Base-by-base conservation (phyloP, 495 filamentous ascomycete genomes). In the Cercophora newfieldiana region DNA sequence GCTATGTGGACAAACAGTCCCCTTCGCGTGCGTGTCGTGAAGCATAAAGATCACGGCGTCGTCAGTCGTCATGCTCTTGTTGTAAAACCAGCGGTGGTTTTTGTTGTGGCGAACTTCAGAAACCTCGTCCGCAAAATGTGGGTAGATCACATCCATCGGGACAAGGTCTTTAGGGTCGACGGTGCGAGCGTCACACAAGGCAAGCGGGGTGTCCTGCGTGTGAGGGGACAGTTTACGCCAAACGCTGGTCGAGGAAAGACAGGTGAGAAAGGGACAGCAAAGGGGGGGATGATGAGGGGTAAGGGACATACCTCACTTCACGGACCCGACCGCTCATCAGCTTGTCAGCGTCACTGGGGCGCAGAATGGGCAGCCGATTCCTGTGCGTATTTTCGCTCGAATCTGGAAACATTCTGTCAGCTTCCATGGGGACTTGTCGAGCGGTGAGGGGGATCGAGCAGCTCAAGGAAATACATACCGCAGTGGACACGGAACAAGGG, bases 71-170 rank as follows among this genome's bases (percentile, higher is more conserved):
- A 59, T 59, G 14, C 18, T 8, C 10, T 24, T 37, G 57, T 59
- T 59, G 31, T 59, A 59, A 31, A 59, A 59, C 57, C 57, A 59
- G 7, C 57, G 57, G 21, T 59, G 57, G 21, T 44, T 59, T 18
- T 59, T 59, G 57, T 59, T 59, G 31, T 59, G 16, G 14, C n/a
- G n/a, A 6, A 59, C 57, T 22, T 59, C 57, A 24, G 37, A 59
- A 14, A 59, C 57, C 31, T 59, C 57, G 25, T 59, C 57, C 1
- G 57, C 57, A 59, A 59, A 47, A 31, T 59, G 57, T 14, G 57
- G 57, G 31, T 59, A 59, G 8, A 59, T 31, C 10, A 59, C 25
- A 14, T 59, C 57, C 57, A 59, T 59, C 14, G 57, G 57, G 2
- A 59, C 57, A 1, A 59, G 31, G 31, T 59, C 57, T 6, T 47